Evolutionary conservation across 2,329 filamentous ascomycete species (phyloP), one percentile per base, ranked within the genome.

Genomic region (Drechslerella dactyloides): DNA sequence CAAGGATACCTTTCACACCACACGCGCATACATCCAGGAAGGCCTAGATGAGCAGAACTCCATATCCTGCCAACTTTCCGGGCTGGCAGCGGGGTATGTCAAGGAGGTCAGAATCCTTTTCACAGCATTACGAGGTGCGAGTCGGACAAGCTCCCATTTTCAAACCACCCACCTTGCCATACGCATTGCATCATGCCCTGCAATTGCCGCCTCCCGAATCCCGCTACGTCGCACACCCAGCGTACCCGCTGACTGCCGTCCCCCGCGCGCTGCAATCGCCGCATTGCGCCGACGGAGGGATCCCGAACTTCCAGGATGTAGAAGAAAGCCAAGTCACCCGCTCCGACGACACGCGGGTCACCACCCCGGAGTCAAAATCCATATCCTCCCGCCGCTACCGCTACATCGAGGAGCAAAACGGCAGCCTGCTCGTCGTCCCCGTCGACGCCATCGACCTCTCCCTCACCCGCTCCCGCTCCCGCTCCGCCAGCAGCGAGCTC

Each of bases 41-140:
- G 40, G 23, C 40, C 48, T 70, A 70, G 66, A 70, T 70, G 66
- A 70, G 66, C 63, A 70, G 66, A 64, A 44, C 56, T 70, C 56
- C 66, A 53, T 70, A 70, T 70, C 66, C 66, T 70, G 66, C 66
- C 66, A 70, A 70, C 46, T 70, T 70, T 58, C 66, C 66, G 66
- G 66, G 66, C 63, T 70, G 66, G 66, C 66, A 70, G 66, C 66
- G 66, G 66, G 66, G 66, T 60, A 70, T 70, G 54, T 70, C 66
- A 60, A 70, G 66, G 66, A 70, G 66, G 66, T 70, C 66, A 70
- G 66, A 70, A 70, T 70, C 66, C 53, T 70, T 70, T 70, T 70
- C 66, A 70, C 66, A 70, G 66, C 66, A 70, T 70, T 70, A 70
- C 54, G 66, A 70, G 66, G 66, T 70, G 66, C 66, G 66, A 56